phyloP scores from a whole-genome alignment of 23 red algal species.

The Agarophyton chilense region DNA sequence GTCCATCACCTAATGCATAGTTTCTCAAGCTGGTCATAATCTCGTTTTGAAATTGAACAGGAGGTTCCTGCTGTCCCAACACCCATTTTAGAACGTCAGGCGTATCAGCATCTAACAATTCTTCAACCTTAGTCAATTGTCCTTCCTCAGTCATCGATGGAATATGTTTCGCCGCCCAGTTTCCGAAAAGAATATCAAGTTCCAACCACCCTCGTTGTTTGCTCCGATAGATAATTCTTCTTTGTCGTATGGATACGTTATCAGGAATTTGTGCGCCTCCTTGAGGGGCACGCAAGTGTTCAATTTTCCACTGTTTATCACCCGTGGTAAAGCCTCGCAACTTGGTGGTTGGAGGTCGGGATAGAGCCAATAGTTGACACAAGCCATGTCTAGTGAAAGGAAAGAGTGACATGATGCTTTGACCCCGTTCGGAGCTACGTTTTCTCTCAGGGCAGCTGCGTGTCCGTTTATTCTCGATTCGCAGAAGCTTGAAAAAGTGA shows the following conservation, averaged over 20 bases:
- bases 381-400: neutral
- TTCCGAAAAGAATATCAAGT: conserved; percentile 91
- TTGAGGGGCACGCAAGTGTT: conserved; percentile 31
- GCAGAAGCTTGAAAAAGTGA: too few species aligned
- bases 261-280: conserved; percentile 45
- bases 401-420: neutral
- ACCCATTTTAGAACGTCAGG: conserved; percentile 86
- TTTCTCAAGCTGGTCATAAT: neutral
- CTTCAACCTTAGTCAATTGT: conserved; percentile 61
- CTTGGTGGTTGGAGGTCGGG: neutral
- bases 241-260: conserved; percentile 56
- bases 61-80: conserved; percentile 62
- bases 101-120: conserved; percentile 73
- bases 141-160: conserved; percentile 27
- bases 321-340: neutral
- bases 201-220: conserved; percentile 89
- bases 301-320: neutral
- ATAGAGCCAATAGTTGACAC: neutral
- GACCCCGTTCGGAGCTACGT: neutral
- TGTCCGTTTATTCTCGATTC: too few species aligned
- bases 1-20: conserved; percentile 9
- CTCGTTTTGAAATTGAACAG: conserved; percentile 22
- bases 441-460: too few species aligned
- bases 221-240: conserved; percentile 82
- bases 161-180: conserved; percentile 70